Evolutionary conservation across 1,284 basidiomycete species (phyloP), one percentile per base, ranked within the genome.

Genomic region (Coriolopsis trogii): DNA sequence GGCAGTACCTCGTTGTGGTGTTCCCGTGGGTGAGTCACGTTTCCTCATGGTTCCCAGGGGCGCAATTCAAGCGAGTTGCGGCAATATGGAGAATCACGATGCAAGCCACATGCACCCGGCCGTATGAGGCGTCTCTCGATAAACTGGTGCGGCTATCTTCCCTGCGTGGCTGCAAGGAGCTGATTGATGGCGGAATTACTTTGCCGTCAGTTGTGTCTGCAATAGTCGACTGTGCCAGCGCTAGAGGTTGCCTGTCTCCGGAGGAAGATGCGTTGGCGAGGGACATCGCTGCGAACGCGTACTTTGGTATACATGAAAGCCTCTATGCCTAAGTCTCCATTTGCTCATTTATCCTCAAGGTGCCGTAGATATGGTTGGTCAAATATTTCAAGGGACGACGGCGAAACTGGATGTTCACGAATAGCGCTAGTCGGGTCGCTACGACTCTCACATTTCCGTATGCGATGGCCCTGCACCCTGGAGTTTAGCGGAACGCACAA

Each of bases 401-500:
- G 8, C 10, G 20, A 16, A n/a, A n/a, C n/a, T 16, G 33, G 4
- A 34, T 18, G 13, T 21, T 40, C 18, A 40, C 21, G n/a, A n/a
- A n/a, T n/a, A n/a, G 24, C 9, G 13, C n/a, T 4, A 16, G 33
- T 18, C 9, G 29, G 40, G 25, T 18, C 4, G 15, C 40, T 7
- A 26, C 24, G 2, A 6, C 25, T 9, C 15, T 9, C 13, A 18
- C 31, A 9, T 56, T 56, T 34, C 51, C 64, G 21, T 50, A 58
- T 7, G 61, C 61, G 9, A 64, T 69, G 63, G 45, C 53, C 12
- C 41, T 56, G 1, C 41, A 63, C 34, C 64, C 65, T 2, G 59
- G 62, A 10, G 60, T 63, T 1, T 61, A 62, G 37, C 16, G 16
- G 15, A 58, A 51, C 34, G 63, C 64, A 5, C 70, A 71, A 28